phyloP scores from a whole-genome alignment of 2,329 filamentous ascomycete genomes.

The Colletotrichum aenigma region DNA sequence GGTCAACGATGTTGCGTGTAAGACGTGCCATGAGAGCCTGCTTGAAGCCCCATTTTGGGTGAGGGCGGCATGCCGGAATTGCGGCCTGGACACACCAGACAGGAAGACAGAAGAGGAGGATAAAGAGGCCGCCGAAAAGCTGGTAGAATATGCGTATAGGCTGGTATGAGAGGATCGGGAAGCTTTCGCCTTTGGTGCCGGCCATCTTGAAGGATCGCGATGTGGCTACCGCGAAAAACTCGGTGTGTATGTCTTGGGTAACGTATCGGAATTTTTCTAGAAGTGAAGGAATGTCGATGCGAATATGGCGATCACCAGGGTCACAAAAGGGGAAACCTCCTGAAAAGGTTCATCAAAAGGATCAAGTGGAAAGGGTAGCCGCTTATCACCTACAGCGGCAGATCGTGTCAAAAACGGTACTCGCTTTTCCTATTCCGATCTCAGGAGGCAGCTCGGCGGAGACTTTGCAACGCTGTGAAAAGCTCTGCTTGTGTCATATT shows the following conservation, averaged over 20 bases:
- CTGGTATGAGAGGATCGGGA: not conserved
- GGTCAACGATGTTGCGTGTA: not conserved
- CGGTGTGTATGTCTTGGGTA: not conserved
- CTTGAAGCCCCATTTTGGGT: conserved; percentile 7
- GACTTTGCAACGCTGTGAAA: not conserved
- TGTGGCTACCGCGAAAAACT: not conserved
- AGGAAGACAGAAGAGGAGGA: not conserved
- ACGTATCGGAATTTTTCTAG: not conserved
- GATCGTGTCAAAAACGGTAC: not conserved
- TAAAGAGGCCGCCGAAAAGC: not conserved
- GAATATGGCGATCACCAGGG: not conserved
- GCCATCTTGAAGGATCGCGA: not conserved
- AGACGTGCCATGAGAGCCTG: conserved; percentile 1
- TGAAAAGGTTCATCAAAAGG: not conserved
- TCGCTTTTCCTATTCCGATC: not conserved
- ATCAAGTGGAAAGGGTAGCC: not conserved
- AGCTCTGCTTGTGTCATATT: not conserved
- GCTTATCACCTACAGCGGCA: not conserved
- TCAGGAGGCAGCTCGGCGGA: not conserved
- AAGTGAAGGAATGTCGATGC: not conserved
- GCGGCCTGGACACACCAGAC: not conserved
- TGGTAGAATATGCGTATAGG: not conserved
- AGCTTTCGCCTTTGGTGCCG: not conserved
- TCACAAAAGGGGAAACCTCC: not conserved
- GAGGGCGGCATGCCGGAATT: not conserved